phyloP scores from a whole-genome alignment of 129 eudicot species.

The Cynara cardunculus region DNA sequence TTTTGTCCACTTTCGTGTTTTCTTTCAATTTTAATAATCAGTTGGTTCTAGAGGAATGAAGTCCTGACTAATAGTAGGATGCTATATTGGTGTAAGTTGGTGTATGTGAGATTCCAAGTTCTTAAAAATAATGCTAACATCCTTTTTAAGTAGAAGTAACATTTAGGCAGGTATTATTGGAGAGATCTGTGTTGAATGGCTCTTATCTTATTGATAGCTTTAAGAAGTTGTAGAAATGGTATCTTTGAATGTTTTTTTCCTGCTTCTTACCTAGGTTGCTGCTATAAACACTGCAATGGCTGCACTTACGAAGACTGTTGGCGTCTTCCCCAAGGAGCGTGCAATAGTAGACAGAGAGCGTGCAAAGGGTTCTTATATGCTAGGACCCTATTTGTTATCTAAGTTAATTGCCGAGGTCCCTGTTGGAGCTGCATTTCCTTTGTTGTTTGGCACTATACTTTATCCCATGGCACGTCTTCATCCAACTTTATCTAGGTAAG shows the following conservation, averaged over 20 bases:
- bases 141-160: neutral
- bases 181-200: neutral
- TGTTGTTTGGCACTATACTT: constrained; percentile 82
- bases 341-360: constrained; percentile 97
- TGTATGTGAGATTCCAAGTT: too few relatives aligned
- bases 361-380: constrained; percentile 83
- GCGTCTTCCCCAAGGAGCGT: constrained; percentile 98
- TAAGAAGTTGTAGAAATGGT: neutral
- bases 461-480: constrained; percentile 98
- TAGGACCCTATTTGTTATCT: constrained; percentile 89
- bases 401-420: constrained; percentile 96
- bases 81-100: too few relatives aligned
- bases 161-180: neutral
- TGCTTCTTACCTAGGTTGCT: constrained; percentile 58
- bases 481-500: constrained; percentile 80
- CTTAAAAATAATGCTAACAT: neutral
- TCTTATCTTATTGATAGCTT: neutral
- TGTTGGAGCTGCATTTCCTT: constrained; percentile 88
- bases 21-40: too few relatives aligned
- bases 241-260: neutral
- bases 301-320: constrained; percentile 92
- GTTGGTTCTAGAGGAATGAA: too few relatives aligned
- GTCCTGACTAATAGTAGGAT: too few relatives aligned
- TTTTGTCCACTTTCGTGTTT: too few relatives aligned
- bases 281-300: constrained; percentile 99